A percentile compares a stretch with the other conserved stretches of the same genome.
Evolutionary conservation across 164 flowering plant genomes (phyloP).

Genomic region (Aristolochia fimbriata): DNA sequence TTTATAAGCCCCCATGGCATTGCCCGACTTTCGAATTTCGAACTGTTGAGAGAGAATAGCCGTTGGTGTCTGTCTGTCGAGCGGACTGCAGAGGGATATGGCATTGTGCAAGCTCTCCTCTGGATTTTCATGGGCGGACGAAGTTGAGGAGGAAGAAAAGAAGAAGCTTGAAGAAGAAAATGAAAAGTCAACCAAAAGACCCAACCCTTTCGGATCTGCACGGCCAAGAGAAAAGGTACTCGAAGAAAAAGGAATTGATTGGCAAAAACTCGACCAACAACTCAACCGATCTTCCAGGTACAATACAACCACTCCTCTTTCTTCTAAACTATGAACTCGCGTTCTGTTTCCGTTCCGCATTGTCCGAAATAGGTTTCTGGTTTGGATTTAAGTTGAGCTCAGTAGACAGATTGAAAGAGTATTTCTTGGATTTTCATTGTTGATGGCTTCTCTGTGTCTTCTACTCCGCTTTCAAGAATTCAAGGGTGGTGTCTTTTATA

Average conservation of each 20-base stretch:
- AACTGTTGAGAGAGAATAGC: background rate
- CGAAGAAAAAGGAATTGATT: slow-evolving; percentile 24
- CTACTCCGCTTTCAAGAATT: no score
- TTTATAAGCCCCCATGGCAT: no score
- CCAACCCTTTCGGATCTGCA: slow-evolving; percentile 30
- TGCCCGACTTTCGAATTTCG: background rate
- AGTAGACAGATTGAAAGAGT: no score
- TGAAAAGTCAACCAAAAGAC: slow-evolving; percentile 13
- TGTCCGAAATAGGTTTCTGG: no score
- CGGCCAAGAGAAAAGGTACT: slow-evolving; percentile 32
- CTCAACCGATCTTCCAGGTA: slow-evolving; percentile 6
- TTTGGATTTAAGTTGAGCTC: no score
- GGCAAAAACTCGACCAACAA: slow-evolving; percentile 19
- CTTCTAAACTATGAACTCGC: background rate
- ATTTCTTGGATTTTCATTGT: no score
- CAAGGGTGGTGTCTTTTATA: no score
- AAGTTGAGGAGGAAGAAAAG: slow-evolving; percentile 24
- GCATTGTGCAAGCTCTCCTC: background rate
- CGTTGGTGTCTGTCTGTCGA: background rate
- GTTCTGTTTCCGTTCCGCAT: no score
- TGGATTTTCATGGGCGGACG: slow-evolving; percentile 30
- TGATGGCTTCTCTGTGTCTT: no score
- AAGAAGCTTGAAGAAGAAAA: slow-evolving; percentile 5
- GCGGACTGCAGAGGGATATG: slow-evolving; percentile 5
- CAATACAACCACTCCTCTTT: background rate